phyloP scores from a whole-genome alignment of 2,329 filamentous ascomycete species.

The Aureobasidium melanogenum region DNA sequence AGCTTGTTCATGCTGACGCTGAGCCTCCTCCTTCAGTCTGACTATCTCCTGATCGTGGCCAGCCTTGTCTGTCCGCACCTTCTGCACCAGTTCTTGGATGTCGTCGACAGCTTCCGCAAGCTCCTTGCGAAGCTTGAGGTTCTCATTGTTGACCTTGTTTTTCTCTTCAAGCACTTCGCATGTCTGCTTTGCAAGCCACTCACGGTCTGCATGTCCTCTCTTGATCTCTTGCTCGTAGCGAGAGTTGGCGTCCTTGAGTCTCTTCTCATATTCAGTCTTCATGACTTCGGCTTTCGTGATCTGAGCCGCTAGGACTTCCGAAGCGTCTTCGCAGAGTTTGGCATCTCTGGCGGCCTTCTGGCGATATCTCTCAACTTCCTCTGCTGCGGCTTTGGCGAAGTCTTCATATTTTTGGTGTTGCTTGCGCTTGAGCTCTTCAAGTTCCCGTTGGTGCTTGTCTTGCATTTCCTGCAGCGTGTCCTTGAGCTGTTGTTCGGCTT shows the following conservation, averaged over 20 bases:
- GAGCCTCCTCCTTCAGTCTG: neutral
- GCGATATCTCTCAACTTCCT: neutral
- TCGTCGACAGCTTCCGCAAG: neutral
- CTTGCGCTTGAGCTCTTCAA: neutral
- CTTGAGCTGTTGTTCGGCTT: neutral
- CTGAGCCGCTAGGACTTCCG: neutral
- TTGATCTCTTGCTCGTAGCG: neutral
- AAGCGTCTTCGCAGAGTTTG: neutral
- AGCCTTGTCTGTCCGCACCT: neutral
- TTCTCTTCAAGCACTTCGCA: neutral
- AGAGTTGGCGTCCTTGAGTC: neutral
- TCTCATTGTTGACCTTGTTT: neutral
- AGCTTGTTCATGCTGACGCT: neutral
- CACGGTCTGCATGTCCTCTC: neutral
- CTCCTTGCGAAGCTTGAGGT: neutral
- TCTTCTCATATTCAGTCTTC: neutral
- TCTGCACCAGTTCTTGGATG: neutral
- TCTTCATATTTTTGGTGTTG: neutral
- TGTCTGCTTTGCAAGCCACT: neutral
- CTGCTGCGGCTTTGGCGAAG: neutral
- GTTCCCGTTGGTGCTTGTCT: neutral
- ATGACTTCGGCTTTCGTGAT: neutral
- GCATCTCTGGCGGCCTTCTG: neutral
- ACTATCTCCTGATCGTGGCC: neutral
- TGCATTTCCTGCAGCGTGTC: neutral